phyloP scores from a whole-genome alignment of 352 stramenopile genomes.

The Pythium grandisporangium region DNA sequence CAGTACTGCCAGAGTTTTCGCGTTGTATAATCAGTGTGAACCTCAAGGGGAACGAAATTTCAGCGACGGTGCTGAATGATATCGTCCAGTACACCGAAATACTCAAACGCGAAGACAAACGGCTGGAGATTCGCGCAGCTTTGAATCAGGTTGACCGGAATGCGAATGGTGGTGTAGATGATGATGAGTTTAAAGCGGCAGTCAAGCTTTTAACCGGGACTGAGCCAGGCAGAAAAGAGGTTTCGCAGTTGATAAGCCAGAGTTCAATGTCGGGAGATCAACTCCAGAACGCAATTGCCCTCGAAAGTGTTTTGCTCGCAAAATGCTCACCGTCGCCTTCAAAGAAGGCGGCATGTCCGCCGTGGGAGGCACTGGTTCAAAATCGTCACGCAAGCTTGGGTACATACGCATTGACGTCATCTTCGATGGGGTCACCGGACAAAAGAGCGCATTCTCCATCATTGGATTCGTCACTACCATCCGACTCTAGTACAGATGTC shows the following conservation, averaged over 20 bases:
- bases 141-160: constrained; percentile 71
- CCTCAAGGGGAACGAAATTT: constrained; percentile 76
- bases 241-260: constrained; percentile 53
- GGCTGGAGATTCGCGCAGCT: constrained; percentile 64
- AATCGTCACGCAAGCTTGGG: constrained; percentile 50
- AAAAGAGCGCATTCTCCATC: background rate
- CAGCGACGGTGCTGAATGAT: constrained; percentile 39
- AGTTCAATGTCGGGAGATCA: constrained; percentile 33
- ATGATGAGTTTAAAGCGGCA: constrained; percentile 72
- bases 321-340: constrained; percentile 62
- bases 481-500: too few species aligned
- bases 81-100: constrained; percentile 71
- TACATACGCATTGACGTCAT: background rate
- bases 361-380: constrained; percentile 70
- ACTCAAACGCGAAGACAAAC: constrained; percentile 64
- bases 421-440: background rate
- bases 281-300: constrained; percentile 36
- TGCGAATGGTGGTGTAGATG: constrained; percentile 38
- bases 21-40: constrained; percentile 67
- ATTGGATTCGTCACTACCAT: background rate
- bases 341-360: constrained; percentile 56
- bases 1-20: constrained; percentile 38
- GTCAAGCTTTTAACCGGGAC: constrained; percentile 64
- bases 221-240: constrained; percentile 72
- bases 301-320: constrained; percentile 68